Evolutionary conservation across 495 filamentous ascomycete genomes (phyloP), one percentile per base, ranked within the genome.

Genomic region (Penicillium herquei): DNA sequence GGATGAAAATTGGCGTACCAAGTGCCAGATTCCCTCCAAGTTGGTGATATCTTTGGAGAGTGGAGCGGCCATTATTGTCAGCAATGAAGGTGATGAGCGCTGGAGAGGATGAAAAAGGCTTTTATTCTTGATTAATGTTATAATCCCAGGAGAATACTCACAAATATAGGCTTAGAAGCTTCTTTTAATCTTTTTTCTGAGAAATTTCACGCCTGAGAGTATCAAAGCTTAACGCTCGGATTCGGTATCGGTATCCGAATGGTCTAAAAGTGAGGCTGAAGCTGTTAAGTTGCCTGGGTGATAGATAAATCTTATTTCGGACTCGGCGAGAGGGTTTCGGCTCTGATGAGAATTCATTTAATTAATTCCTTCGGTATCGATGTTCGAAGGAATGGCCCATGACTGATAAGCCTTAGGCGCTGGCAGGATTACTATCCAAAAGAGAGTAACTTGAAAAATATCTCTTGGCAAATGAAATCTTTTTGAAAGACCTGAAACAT

Each of bases 161-260:
- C n/a, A n/a, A 12, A 48, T 14, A 26, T 11, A 7, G 12, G 3
- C 26, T 52, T 17, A 26, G 21, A 26, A 26, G 21, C 21, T 26
- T 26, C 21, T 26, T 26, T 26, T 1, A 26, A 26, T 26, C 21
- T 26, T 2, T 26, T 4, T 2, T 4, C 1, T 4, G 21, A 26
- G 1, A 4, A 26, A 2, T 26, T 4, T 26, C 21, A 26, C 21
- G 4, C 21, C 4, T 26, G 2, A 26, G 1, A 26, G 21, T 26
- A 26, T 26, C 21, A 26, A 9, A 41, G 12, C 32, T 33, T n/a
- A 8, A 5, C 1, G 7, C 6, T 58, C 57, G 58, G 57, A 58
- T 9, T 64, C 62, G 58, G 58, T 40, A 44, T 64, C 58, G 62
- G 62, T 13, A 33, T 64, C 57, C 37, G 57, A 44, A 34, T 32